These are phyloP conservation scores for Trichoderma koningii DNA, from an alignment of 2,329 filamentous ascomycete genomes.

Conservation along the genomic window DNA sequence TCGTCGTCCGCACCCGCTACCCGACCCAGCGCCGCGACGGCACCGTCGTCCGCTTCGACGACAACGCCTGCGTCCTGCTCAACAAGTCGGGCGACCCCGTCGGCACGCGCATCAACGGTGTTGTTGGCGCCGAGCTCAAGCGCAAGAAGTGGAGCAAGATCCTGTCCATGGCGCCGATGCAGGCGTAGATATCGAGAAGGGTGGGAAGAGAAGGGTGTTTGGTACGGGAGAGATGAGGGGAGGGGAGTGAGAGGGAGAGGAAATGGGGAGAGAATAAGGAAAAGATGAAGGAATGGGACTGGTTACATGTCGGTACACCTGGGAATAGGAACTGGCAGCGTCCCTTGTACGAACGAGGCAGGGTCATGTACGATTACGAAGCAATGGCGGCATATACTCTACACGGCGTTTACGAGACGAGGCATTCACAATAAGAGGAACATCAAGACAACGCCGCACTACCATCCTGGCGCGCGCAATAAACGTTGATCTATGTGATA, in stretches of 20 bases:
- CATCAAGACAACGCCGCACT: too few species aligned
- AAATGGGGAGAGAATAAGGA: neutral
- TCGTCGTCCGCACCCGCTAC: constrained; percentile 89
- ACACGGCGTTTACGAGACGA: constrained; percentile 39
- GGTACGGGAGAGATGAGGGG: neutral
- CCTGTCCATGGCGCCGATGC: constrained; percentile 82
- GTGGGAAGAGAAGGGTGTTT: neutral
- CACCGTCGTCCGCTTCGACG: constrained; percentile 88
- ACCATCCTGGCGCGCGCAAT: too few species aligned
- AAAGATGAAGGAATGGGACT: too few species aligned
- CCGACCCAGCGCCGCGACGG: constrained; percentile 86
- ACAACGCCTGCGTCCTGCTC: constrained; percentile 96
- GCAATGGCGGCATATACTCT: constrained; percentile 40
- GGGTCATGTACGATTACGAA: constrained; percentile 40
- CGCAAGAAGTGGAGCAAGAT: constrained; percentile 99
- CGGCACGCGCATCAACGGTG: constrained; percentile 85
- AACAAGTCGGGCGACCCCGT: constrained; percentile 97
- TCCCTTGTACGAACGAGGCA: constrained; percentile 35
- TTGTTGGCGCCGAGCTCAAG: constrained; percentile 87
- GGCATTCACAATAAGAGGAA: neutral
- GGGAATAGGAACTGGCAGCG: constrained; percentile 10
- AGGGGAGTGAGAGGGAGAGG: neutral
- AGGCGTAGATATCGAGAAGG: constrained; percentile 45
- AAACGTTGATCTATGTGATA: neutral
- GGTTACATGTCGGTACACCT: neutral